phyloP scores from a whole-genome alignment of 139 green algal species.

The Trebouxia sp. region DNA sequence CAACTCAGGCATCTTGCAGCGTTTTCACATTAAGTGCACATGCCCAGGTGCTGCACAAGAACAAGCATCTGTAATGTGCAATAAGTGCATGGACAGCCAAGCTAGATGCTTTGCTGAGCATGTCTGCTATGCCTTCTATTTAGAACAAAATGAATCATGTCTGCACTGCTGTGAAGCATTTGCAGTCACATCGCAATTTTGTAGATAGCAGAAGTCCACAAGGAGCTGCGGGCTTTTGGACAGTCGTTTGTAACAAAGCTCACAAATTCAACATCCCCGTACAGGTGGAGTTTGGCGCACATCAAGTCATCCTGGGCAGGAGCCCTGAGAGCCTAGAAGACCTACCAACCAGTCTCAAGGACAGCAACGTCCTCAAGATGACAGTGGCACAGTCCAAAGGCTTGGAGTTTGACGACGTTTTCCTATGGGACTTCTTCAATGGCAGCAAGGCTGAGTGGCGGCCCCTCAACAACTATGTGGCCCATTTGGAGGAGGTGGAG shows the following conservation, averaged over 20 bases:
- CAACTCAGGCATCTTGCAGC: too few relatives aligned
- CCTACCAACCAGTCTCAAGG: constrained; percentile 53
- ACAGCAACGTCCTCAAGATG: constrained; percentile 66
- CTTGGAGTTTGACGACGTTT: constrained; percentile 78
- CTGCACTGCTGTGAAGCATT: too few relatives aligned
- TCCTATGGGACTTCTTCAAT: constrained; percentile 70
- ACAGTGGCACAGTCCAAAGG: constrained; percentile 70
- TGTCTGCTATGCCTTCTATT: too few relatives aligned
- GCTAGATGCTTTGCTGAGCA: too few relatives aligned
- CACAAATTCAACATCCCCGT: neutral
- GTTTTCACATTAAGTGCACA: too few relatives aligned
- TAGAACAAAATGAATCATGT: too few relatives aligned
- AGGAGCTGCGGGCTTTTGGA: neutral
- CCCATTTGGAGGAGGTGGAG: constrained; percentile 39
- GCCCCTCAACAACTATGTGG: constrained; percentile 44
- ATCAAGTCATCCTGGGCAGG: constrained; percentile 78
- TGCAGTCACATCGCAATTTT: too few relatives aligned
- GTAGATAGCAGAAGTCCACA: too few relatives aligned
- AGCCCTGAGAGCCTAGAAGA: constrained; percentile 36
- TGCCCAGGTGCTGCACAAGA: too few relatives aligned
- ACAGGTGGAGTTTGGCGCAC: constrained; percentile 80
- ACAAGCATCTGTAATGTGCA: too few relatives aligned
- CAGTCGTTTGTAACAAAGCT: neutral
- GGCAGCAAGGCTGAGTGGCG: constrained; percentile 67
- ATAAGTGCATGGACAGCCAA: too few relatives aligned